These are phyloP conservation scores for Reutealis trisperma DNA, from an alignment of 345 rosid species.

Conservation along the genomic window DNA sequence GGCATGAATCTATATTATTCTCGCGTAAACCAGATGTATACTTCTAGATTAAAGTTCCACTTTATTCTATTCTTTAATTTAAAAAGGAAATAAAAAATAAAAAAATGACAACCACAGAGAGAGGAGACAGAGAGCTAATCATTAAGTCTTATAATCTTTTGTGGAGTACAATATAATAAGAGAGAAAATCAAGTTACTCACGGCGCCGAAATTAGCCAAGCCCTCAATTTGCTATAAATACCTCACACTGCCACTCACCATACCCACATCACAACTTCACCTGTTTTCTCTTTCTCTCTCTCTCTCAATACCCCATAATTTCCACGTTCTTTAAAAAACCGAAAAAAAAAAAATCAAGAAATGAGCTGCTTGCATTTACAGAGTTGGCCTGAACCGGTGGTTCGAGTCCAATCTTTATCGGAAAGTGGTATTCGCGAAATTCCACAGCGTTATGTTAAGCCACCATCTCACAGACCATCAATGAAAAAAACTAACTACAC, in stretches of 20 bases:
- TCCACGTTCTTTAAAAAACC: not conserved
- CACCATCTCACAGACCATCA: conserved; percentile 16
- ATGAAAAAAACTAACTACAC: not conserved
- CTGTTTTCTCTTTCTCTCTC: not conserved
- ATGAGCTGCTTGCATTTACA: conserved; percentile 17
- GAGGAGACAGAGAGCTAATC: no score
- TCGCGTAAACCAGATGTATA: no score
- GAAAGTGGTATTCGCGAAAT: conserved; percentile 30
- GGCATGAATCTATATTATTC: no score
- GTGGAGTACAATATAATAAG: not conserved
- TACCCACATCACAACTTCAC: not conserved
- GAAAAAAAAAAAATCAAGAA: no score
- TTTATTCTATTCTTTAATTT: no score
- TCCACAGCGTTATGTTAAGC: conserved; percentile 30
- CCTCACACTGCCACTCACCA: not conserved
- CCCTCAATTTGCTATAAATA: not conserved
- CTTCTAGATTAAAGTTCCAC: no score
- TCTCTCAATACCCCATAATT: conserved; percentile 2
- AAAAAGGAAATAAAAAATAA: no score
- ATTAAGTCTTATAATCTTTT: not conserved
- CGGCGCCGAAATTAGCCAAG: conserved; percentile 7
- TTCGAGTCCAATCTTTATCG: conserved; percentile 29
- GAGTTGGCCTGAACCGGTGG: conserved; percentile 36
- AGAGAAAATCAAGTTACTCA: conserved; percentile 8
- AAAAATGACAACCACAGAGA: no score